Evolutionary conservation across 1,284 basidiomycete species (phyloP).

Genomic region (Ustilago trichophora): DNA sequence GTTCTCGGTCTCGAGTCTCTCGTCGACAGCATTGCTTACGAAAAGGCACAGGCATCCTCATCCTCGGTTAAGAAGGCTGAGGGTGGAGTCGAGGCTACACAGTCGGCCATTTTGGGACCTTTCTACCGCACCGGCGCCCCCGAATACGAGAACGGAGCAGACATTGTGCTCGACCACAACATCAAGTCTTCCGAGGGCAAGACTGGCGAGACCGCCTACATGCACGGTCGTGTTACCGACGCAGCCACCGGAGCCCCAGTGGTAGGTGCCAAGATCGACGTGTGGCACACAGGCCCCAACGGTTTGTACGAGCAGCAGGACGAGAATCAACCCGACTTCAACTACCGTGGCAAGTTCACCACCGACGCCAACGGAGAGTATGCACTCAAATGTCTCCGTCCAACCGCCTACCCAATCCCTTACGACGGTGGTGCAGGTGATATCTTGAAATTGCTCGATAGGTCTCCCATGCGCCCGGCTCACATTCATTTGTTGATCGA

Average conservation of each 20-base stretch:
- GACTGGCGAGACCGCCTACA: slow-evolving; percentile 57
- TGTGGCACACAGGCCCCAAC: slow-evolving; percentile 68
- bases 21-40: slow-evolving; percentile 56
- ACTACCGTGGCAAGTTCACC: slow-evolving; percentile 64
- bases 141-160: slow-evolving; percentile 58
- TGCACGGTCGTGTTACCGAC: slow-evolving; percentile 64
- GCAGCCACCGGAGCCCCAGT: slow-evolving; percentile 63
- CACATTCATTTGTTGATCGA: slow-evolving; percentile 65
- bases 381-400: slow-evolving; percentile 61
- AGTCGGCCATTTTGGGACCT: slow-evolving; percentile 66
- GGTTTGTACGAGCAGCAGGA: slow-evolving; percentile 68
- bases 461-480: slow-evolving; percentile 67
- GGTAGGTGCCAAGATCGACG: slow-evolving; percentile 64
- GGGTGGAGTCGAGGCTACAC: slow-evolving; percentile 19
- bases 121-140: slow-evolving; percentile 66
- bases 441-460: slow-evolving; percentile 65
- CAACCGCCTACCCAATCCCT: slow-evolving; percentile 68
- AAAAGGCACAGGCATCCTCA: slow-evolving; percentile 15
- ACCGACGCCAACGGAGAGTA: slow-evolving; percentile 66
- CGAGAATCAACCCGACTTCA: slow-evolving; percentile 65
- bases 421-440: slow-evolving; percentile 66
- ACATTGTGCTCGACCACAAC: slow-evolving; percentile 50
- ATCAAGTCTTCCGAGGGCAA: slow-evolving; percentile 61
- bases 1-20: slow-evolving; percentile 67
- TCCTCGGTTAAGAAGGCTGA: slow-evolving; percentile 33